Percentiles rank a stretch among this genome's conserved stretches.
Conservation (phyloP, 805 yeast genomes). For the Candida silvicultrix region DNA sequence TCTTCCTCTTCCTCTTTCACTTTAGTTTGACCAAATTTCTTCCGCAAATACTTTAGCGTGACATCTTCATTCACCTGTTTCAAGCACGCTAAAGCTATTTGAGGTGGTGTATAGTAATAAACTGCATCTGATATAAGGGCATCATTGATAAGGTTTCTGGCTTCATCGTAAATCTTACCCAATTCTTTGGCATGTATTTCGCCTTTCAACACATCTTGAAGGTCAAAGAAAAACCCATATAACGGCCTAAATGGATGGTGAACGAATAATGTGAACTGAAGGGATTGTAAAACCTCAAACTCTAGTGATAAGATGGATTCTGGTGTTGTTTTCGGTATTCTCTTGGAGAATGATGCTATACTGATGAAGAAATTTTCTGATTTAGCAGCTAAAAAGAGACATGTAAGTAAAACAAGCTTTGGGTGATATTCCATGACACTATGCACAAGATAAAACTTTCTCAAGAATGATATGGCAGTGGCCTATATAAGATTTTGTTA, state of each 20-base stretch:
- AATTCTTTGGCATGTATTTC: conserved; percentile 47
- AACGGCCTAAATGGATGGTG: conserved; percentile 88
- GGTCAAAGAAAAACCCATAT: conserved; percentile 92
- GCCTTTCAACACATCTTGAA: conserved; percentile 50
- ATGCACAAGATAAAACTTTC: conserved; percentile 71
- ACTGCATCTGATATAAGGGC: conserved; percentile 71
- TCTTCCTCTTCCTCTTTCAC: conserved; percentile 9
- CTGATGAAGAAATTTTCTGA: conserved; percentile 88
- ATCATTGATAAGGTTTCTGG: conserved; percentile 58
- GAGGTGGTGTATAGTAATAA: conserved; percentile 87
- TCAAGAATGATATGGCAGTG: conserved; percentile 79
- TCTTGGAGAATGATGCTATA: conserved; percentile 68
- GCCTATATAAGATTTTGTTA: conserved; percentile 28
- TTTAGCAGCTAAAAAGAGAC: conserved; percentile 87
- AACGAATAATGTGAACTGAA: conserved; percentile 73
- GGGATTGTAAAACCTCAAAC: conserved; percentile 64
- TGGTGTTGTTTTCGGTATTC: conserved; percentile 62
- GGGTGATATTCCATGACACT: conserved; percentile 89
- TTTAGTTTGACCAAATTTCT: conserved; percentile 20
- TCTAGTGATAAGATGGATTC: conserved; percentile 72
- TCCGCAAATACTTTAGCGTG: conserved; percentile 66
- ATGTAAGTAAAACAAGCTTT: conserved; percentile 68
- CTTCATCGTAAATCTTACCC: conserved; percentile 65
- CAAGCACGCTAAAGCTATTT: conserved; percentile 85
- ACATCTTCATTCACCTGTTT: conserved; percentile 58